Percentiles rank a stretch among this genome's conserved stretches.
Evolutionary conservation across 345 rosid species (phyloP).

Genomic region (Geranium rotundifolium): DNA sequence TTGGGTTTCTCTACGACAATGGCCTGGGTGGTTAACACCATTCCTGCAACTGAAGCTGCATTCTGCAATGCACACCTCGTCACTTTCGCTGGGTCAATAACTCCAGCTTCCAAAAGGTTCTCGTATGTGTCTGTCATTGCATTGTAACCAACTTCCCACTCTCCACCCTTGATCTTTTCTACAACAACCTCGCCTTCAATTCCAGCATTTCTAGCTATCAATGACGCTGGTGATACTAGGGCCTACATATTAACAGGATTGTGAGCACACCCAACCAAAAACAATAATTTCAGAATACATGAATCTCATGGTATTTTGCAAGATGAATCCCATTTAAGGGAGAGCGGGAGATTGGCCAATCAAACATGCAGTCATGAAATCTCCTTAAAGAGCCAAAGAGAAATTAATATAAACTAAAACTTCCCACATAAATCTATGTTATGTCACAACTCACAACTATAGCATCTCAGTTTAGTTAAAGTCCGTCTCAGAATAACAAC

Average conservation of each 20-base stretch:
- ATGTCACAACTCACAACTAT: too few relatives aligned
- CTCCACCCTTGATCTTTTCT: slow-evolving; percentile 58
- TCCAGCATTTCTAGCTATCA: slow-evolving; percentile 94
- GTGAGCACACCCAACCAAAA: too few relatives aligned
- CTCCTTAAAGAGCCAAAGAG: too few relatives aligned
- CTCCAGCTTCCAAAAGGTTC: slow-evolving; percentile 80
- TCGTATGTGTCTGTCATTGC: slow-evolving; percentile 85
- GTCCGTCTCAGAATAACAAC: too few relatives aligned
- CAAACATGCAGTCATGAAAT: too few relatives aligned
- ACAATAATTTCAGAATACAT: too few relatives aligned
- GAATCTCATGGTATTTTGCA: too few relatives aligned
- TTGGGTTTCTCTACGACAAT: slow-evolving; percentile 82
- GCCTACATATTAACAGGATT: slow-evolving; percentile 32
- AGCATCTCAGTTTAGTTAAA: too few relatives aligned
- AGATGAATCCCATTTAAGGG: too few relatives aligned
- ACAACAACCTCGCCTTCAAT: slow-evolving; percentile 93
- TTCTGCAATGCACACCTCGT: slow-evolving; percentile 89
- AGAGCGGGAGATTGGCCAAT: too few relatives aligned
- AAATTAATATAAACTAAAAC: too few relatives aligned
- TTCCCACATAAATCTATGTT: too few relatives aligned
- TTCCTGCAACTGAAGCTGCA: slow-evolving; percentile 89
- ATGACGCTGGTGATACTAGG: slow-evolving; percentile 67
- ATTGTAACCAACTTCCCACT: slow-evolving; percentile 92
- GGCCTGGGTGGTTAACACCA: slow-evolving; percentile 97
- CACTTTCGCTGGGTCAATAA: slow-evolving; percentile 94